Percentiles rank a stretch among this genome's conserved stretches.
Conservation (phyloP, 805 yeast genomes). For the Pichia cephalocereana region DNA sequence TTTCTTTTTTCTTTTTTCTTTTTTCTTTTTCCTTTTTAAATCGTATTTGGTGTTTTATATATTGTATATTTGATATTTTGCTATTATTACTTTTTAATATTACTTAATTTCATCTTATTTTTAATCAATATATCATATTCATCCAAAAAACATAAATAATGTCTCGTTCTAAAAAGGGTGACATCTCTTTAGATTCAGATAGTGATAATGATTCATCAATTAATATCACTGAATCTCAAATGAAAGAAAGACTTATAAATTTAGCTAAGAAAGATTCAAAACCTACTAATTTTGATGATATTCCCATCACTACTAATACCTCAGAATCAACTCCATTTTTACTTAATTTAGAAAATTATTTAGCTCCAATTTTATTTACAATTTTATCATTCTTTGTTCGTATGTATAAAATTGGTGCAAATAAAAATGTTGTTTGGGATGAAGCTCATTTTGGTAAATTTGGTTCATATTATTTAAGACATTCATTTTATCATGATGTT, state of each 20-base stretch:
- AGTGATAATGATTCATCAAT: neutral
- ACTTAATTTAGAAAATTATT: slow-evolving; percentile 21
- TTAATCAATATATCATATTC: no score
- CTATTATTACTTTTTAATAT: no score
- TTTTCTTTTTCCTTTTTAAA: no score
- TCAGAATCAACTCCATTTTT: slow-evolving; percentile 1
- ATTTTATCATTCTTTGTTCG: slow-evolving; percentile 61
- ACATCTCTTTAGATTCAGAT: neutral
- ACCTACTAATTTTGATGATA: neutral
- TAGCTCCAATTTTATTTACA: slow-evolving; percentile 60
- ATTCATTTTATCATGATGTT: slow-evolving; percentile 77
- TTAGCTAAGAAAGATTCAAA: slow-evolving; percentile 17
- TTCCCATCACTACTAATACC: no score
- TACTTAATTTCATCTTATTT: no score
- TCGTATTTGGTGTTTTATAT: no score
- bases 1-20: no score
- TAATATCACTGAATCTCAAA: slow-evolving; percentile 21
- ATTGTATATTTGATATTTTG: no score
- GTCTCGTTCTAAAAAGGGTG: slow-evolving; percentile 1
- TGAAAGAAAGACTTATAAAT: slow-evolving; percentile 23
- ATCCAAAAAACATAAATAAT: neutral
- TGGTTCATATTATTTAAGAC: slow-evolving; percentile 71
- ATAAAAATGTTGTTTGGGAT: slow-evolving; percentile 86
- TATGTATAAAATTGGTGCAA: slow-evolving; percentile 63
- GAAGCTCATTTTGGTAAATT: slow-evolving; percentile 94